Evolutionary conservation across 306 rosid species (phyloP).

Genomic region (Ceratonia siliqua): DNA sequence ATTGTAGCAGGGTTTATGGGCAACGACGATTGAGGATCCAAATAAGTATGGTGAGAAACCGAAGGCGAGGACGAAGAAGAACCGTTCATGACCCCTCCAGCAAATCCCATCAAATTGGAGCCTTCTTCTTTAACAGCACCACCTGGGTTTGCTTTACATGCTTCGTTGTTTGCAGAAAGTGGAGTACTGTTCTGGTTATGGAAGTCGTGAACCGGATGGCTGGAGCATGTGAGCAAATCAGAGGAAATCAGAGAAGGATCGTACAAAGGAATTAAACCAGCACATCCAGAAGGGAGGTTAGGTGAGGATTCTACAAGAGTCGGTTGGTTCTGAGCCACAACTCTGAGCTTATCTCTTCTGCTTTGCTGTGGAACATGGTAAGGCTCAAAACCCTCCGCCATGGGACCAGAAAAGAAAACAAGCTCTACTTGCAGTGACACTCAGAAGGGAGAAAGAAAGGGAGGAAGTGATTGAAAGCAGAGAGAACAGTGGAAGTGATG

Average conservation of each 20-base stretch:
- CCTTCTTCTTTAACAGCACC: conserved; percentile 41
- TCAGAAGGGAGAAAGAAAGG: background rate
- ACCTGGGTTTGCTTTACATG: conserved; percentile 21
- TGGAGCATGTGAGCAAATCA: conserved; percentile 39
- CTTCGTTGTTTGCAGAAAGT: background rate
- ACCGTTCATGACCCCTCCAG: conserved; percentile 32
- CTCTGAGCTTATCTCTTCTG: conserved; percentile 84
- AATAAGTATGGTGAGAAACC: conserved; percentile 42
- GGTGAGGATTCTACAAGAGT: conserved; percentile 32
- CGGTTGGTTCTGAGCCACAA: conserved; percentile 39
- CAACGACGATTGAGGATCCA: conserved; percentile 54
- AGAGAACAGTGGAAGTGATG: conserved; percentile 21
- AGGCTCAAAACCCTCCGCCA: conserved; percentile 87
- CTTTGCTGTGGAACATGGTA: conserved; percentile 95
- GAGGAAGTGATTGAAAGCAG: conserved; percentile 1
- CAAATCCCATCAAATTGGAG: conserved; percentile 53
- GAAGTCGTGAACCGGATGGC: background rate
- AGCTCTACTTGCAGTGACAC: background rate
- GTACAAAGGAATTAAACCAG: conserved; percentile 49
- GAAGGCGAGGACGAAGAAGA: conserved; percentile 40
- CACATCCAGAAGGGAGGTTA: conserved; percentile 15
- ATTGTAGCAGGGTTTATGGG: conserved; percentile 39
- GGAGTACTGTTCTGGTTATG: conserved; percentile 12
- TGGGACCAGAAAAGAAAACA: conserved; percentile 3
- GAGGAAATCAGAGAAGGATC: conserved; percentile 65